Evolutionary conservation across 177 flowering plant species (phyloP).

Genomic region (Vitis hybrid): DNA sequence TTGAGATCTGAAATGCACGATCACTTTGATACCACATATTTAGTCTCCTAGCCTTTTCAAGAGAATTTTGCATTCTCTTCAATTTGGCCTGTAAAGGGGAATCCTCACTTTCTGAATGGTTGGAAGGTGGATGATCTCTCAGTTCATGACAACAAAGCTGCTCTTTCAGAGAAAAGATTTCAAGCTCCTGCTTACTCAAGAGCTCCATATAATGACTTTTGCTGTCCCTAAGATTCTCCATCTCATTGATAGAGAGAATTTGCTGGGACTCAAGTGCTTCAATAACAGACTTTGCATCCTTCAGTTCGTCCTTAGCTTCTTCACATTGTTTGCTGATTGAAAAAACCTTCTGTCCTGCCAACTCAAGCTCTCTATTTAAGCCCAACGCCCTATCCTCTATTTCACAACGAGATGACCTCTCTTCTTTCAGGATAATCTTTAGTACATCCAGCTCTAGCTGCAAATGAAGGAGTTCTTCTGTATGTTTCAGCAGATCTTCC

Average conservation of each 20-base stretch:
- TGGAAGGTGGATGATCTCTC: slow-evolving; percentile 25
- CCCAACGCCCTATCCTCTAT: slow-evolving; percentile 42
- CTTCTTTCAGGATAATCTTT: slow-evolving; percentile 79
- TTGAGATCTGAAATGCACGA: slow-evolving; percentile 50
- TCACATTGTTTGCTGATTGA: slow-evolving; percentile 40
- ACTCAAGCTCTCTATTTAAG: slow-evolving; percentile 50
- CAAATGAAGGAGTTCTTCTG: slow-evolving; percentile 66
- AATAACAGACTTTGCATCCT: slow-evolving; percentile 60
- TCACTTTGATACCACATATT: slow-evolving; percentile 69
- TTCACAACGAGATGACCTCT: slow-evolving; percentile 47
- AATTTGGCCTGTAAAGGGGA: slow-evolving; percentile 60
- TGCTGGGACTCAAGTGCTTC: slow-evolving; percentile 94
- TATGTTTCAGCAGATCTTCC: slow-evolving; percentile 28
- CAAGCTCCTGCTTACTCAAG: slow-evolving; percentile 51
- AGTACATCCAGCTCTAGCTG: slow-evolving; percentile 82
- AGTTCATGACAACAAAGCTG: slow-evolving; percentile 33
- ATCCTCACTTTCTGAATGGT: slow-evolving; percentile 29
- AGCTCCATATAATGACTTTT: slow-evolving; percentile 40
- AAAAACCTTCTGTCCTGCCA: slow-evolving; percentile 35
- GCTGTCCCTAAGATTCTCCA: slow-evolving; percentile 56
- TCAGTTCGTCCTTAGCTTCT: slow-evolving; percentile 43
- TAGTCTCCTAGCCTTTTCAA: slow-evolving; percentile 75
- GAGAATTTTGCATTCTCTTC: slow-evolving; percentile 80
- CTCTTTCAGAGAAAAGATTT: slow-evolving; percentile 49
- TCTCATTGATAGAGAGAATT: slow-evolving; percentile 60